Base-by-base conservation (phyloP, 495 filamentous ascomycete species). In the Trichocladium antarcticum region DNA sequence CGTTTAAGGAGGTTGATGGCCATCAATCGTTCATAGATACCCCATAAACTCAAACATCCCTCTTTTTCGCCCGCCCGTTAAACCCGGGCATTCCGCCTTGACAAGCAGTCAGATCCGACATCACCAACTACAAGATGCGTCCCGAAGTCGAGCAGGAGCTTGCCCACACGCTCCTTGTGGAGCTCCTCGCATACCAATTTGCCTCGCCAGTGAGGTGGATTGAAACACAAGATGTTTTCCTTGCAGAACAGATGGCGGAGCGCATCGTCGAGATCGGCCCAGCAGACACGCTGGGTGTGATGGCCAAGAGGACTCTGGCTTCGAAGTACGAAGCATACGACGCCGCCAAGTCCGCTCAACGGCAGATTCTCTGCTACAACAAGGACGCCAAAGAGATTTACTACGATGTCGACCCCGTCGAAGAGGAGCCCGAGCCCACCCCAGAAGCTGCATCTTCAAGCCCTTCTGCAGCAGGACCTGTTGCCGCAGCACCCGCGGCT, bases 371-470 rank as follows among this genome's bases (percentile, higher is more conserved):
- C 35, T 97, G 92, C 74, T 99, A 97, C 75, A 96, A 93, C 69
- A 99, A 99, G 67, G 92, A 99, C 63, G 87, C 89, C 9, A 96
- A 95, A 65, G 92, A 97, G 64, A 99, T 99, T 55, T 99, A 99
- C 73, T 99, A 99, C 66, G 89, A 95, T 65, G 87, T 95, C 34
- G 92, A 98, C 61, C 93, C 93, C 1, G 76, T 92, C 11, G 89
- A 94, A 59, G 92, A 98, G 37, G 89, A 96, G 68, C 76, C 81
- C 19, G 82, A 81, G 54, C 63, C 81, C 17, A 60, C 73, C 19
- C 67, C 74, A 45, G 59, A 71, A 22, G 58, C 76, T 11, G 69
- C 67, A 47, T 57, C 65, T 22, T 64, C 69, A 15, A 60, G 60
- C 32, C 65, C 73, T 37, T 35, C 78, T 35, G 67, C 78, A 14